A percentile compares a stretch with the other conserved stretches of the same genome.
phyloP scores from a whole-genome alignment of 2,329 filamentous ascomycete genomes.

The Alternaria triticina region DNA sequence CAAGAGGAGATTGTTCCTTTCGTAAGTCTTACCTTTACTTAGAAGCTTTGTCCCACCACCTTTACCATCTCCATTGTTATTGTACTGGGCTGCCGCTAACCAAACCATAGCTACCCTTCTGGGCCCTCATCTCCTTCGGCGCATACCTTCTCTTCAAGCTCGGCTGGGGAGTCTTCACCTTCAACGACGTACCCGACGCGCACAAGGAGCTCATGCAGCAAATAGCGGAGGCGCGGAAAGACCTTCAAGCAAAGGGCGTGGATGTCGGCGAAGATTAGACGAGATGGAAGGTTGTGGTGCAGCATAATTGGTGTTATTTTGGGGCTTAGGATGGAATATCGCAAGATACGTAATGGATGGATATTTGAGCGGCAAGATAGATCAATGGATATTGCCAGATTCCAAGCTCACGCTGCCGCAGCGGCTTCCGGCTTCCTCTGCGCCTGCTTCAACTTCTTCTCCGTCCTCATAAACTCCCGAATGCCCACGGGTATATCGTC shows the following conservation, averaged over 20 bases:
- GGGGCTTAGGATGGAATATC: not conserved
- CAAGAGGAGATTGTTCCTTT: constrained; percentile 88
- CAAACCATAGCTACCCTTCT: constrained; percentile 78
- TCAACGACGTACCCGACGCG: constrained; percentile 93
- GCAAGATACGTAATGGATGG: constrained; percentile 7
- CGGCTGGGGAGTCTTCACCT: constrained; percentile 90
- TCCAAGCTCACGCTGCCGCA: constrained; percentile 11
- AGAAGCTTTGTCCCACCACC: not conserved
- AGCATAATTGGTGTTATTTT: constrained; percentile 7
- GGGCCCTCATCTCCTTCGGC: constrained; percentile 88
- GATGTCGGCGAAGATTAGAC: constrained; percentile 69
- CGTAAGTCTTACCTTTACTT: constrained; percentile 63
- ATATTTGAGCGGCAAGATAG: constrained; percentile 10
- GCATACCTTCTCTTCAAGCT: constrained; percentile 91
- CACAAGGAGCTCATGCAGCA: constrained; percentile 88
- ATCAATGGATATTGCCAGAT: not conserved
- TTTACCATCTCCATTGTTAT: not conserved
- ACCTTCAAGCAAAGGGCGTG: constrained; percentile 76
- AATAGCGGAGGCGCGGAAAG: constrained; percentile 76
- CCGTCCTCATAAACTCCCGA: constrained; percentile 94
- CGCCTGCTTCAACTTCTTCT: constrained; percentile 85
- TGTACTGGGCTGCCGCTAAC: constrained; percentile 7
- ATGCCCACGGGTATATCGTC: constrained; percentile 88
- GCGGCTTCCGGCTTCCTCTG: constrained; percentile 64
- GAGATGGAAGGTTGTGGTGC: not conserved